A percentile compares a stretch with the other conserved stretches of the same genome.
Conservation (phyloP, 2,329 filamentous ascomycete genomes). For the Ramularia endophylla region DNA sequence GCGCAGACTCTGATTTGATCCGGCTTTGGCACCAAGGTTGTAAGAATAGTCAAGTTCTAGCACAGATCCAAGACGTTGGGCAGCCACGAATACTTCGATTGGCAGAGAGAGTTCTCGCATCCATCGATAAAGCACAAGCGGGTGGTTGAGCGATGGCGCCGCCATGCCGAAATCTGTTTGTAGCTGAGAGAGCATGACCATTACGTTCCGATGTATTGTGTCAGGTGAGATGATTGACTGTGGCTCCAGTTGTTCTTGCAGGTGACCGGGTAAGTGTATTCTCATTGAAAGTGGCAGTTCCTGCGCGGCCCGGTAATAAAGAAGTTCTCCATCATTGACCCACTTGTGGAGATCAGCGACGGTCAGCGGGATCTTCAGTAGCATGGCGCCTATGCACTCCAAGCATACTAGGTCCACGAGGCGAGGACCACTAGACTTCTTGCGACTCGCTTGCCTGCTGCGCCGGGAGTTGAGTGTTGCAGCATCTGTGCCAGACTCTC, state of each 20-base stretch:
- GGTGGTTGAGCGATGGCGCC: constrained; percentile 67
- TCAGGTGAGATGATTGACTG: constrained; percentile 44
- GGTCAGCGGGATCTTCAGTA: constrained; percentile 71
- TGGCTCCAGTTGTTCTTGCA: constrained; percentile 54
- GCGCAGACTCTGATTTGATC: constrained; percentile 44
- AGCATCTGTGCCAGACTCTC: constrained; percentile 35
- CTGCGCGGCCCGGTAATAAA: constrained; percentile 60
- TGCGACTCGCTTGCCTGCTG: constrained; percentile 29
- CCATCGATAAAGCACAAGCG: constrained; percentile 62
- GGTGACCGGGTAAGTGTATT: constrained; percentile 56
- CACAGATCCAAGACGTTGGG: constrained; percentile 50
- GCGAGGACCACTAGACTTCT: constrained; percentile 50
- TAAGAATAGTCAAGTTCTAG: constrained; percentile 54
- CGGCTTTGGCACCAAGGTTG: constrained; percentile 22
- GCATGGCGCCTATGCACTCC: constrained; percentile 71
- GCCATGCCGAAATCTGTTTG: constrained; percentile 61
- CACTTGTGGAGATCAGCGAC: constrained; percentile 66
- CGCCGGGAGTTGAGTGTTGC: constrained; percentile 30
- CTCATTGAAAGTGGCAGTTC: constrained; percentile 59
- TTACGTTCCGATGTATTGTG: constrained; percentile 59
- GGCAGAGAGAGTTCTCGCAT: constrained; percentile 69
- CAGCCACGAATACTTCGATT: constrained; percentile 58
- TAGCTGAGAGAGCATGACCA: constrained; percentile 59
- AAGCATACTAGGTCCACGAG: constrained; percentile 70
- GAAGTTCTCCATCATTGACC: constrained; percentile 60